Base-by-base conservation (phyloP, 129 eudicot genomes). In the Mikania micrantha region DNA sequence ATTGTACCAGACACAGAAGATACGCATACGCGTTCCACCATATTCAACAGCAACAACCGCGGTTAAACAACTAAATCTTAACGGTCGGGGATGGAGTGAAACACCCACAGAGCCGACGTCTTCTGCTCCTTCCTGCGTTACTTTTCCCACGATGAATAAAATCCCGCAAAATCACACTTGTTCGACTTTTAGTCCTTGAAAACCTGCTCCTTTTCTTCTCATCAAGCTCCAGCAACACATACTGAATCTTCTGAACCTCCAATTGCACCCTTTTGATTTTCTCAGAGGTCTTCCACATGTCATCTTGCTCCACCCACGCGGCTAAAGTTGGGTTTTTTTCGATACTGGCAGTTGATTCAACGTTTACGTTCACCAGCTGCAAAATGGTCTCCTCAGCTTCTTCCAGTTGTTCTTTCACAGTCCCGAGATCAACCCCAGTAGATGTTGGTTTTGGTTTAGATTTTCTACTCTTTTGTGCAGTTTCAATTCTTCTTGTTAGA, bases 221-320 rank as follows among this genome's bases (percentile, higher is more conserved):
- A 16, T 86, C 96, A 54, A 79, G 50, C 62, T 80, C 80, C 73
- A 87, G 69, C 84, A 94, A 56, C 47, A 87, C 74, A 25, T 75
- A 89, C 44, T 87, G 85, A 12, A 94, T 83, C 76, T 86, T 89
- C 72, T 94, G 95, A 64, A 94, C 69, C 74, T 94, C 97, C 69
- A 87, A 11, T 36, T 89, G 97, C 85, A 94, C 71, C 74, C 93
- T 29, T 22, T 85, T 90, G 38, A 94, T 94, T 57, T 81, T 89
- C 47, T 94, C 97, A 0, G 99, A 85, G 74, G 78, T 91, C 83
- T 78, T 87, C 59, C 83, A 79, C 7, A 84, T 91, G 38, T 82
- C 89, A 10, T 86, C 87, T 39, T 70, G 58, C 70, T 78, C 81
- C n/a, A 61, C 72, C 64, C 85, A 78, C 0, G 71, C 73, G 5